Base-by-base conservation (phyloP, 768 basidiomycete species). In the Rhizopogon salebrosus region DNA sequence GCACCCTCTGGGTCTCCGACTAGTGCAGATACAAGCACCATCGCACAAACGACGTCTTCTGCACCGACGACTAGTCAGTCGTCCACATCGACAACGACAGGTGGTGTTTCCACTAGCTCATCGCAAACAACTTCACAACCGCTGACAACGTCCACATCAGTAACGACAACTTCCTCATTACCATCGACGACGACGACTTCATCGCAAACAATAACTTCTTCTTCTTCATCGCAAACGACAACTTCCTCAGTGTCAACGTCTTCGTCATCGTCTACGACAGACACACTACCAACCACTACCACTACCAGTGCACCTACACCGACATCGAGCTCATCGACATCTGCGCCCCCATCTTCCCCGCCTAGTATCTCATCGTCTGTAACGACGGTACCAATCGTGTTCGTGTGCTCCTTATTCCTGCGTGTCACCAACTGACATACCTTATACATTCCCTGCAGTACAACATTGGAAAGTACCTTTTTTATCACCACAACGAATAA, bases 401-500 rank as follows among this genome's bases (percentile, higher is more conserved):
- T 58, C 62, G 51, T 58, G 51, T 52, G 55, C 48, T 57, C 54
- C 51, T 48, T 45, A 24, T 36, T 20, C 24, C 13, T 39, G 36
- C 50, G 16, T 18, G 57, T 70, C 41, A 53, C 54, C 37, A n/a
- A 26, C 23, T 55, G 20, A 40, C 49, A 29, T 18, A 42, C 39
- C 41, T 59, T 35, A 54, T 51, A 11, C 57, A 22, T 41, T 41
- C 41, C 56, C 59, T 42, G 54, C 61, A 87, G 84, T 52, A 75
- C 77, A 22, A 85, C 80, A 2, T 70, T 83, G 49, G 65, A 68
- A 52, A 79, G 73, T 26, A 68, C 66, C 22, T 70, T 85, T 10
- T 79, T 76, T 53, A 55, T 86, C 24, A 78, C 76, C 10, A 84
- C 83, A 1, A 88, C 84, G n/a, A 76, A 87, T 60, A 72, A 67